phyloP scores from a whole-genome alignment of 371 early-diverging fungal species.

The Mortierella sp. region DNA sequence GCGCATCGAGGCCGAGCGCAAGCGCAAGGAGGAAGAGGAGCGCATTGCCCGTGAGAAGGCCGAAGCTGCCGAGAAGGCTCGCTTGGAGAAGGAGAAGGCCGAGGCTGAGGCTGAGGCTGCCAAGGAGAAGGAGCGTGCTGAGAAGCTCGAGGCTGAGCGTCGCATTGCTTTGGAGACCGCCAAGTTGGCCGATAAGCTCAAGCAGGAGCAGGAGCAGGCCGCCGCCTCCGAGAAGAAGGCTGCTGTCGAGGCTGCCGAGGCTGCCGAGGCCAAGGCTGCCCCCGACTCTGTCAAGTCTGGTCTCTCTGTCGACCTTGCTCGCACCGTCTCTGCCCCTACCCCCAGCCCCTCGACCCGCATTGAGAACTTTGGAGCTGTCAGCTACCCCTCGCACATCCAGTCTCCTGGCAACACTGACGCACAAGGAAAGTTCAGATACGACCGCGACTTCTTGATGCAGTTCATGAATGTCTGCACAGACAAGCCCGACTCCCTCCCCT shows the following conservation, averaged over 20 bases:
- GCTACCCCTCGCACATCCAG: conserved; percentile 56
- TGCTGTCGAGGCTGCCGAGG: conserved; percentile 28
- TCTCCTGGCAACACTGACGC: conserved; percentile 62
- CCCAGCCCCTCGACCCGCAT: conserved; percentile 39
- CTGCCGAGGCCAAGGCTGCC: conserved; percentile 31
- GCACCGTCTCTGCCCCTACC: conserved; percentile 48
- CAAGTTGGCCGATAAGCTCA: conserved; percentile 54
- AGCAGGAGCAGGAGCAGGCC: conserved; percentile 51
- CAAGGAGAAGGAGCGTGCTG: conserved; percentile 58
- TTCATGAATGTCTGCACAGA: conserved; percentile 79
- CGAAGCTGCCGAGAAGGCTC: conserved; percentile 62
- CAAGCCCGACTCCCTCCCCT: conserved; percentile 76
- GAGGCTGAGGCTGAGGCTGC: conserved; percentile 41
- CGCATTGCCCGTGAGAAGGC: conserved; percentile 66
- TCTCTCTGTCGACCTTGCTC: conserved; percentile 46
- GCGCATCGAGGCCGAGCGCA: conserved; percentile 57
- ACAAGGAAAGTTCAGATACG: conserved; percentile 72
- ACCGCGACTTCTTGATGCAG: conserved; percentile 83
- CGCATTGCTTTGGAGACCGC: conserved; percentile 59
- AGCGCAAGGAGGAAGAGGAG: conserved; percentile 59
- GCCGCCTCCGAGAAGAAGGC: conserved; percentile 37
- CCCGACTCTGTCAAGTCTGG: conserved; percentile 56
- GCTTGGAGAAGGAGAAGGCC: conserved; percentile 60
- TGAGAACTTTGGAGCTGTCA: conserved; percentile 54
- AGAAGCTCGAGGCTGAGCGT: conserved; percentile 52